These are phyloP conservation scores for Anthostomella pinea DNA, from an alignment of 2,329 filamentous ascomycete genomes.

Conservation along the genomic window DNA sequence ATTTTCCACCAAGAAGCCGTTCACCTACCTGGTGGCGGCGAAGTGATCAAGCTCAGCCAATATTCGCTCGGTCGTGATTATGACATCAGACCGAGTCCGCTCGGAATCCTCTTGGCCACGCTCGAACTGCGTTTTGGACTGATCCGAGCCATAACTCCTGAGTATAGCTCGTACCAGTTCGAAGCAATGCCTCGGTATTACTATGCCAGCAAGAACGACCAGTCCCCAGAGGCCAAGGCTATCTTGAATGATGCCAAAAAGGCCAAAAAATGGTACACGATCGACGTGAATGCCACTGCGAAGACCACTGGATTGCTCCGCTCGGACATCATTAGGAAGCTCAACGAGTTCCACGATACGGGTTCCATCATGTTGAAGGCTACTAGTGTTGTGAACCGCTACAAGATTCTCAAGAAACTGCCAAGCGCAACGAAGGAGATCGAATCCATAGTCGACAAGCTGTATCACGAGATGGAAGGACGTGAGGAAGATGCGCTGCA, in stretches of 20 bases:
- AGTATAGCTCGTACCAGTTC: constrained; percentile 56
- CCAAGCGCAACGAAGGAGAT: constrained; percentile 43
- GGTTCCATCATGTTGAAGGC: constrained; percentile 50
- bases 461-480: constrained; percentile 48
- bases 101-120: constrained; percentile 56
- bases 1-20: constrained; percentile 42
- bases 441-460: constrained; percentile 40
- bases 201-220: constrained; percentile 33
- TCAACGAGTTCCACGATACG: constrained; percentile 52
- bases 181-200: constrained; percentile 35
- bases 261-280: constrained; percentile 38
- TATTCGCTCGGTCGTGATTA: constrained; percentile 44
- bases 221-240: constrained; percentile 40
- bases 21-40: constrained; percentile 32
- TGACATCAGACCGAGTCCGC: constrained; percentile 50
- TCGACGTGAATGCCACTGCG: constrained; percentile 47
- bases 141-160: constrained; percentile 54
- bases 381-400: constrained; percentile 52
- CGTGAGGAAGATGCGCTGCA: constrained; percentile 53
- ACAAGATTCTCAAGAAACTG: constrained; percentile 46
- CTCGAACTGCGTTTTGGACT: constrained; percentile 57
- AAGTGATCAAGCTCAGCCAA: constrained; percentile 46
- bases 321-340: constrained; percentile 48
- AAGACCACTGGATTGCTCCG: constrained; percentile 35
- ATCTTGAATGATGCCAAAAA: constrained; percentile 42